A percentile compares a stretch with the other conserved stretches of the same genome.
These are phyloP conservation scores for Chenopodium quinoa DNA, from an alignment of 148 eudicot species.

Conservation along the genomic window DNA sequence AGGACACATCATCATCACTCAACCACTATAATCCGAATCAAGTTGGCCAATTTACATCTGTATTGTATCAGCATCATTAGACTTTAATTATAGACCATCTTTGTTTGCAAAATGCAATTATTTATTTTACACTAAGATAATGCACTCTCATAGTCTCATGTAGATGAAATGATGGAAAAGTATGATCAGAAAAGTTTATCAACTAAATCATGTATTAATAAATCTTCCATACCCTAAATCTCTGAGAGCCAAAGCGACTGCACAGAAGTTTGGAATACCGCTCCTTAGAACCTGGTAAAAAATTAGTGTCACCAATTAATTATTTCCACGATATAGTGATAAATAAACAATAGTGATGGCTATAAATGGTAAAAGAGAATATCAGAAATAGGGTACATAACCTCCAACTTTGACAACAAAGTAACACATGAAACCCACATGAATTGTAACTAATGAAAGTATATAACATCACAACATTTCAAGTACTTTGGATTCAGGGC, in stretches of 20 bases:
- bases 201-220: background rate
- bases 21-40: background rate
- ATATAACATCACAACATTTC: background rate
- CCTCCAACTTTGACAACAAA: background rate
- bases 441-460: background rate
- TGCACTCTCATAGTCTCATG: background rate
- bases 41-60: background rate
- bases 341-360: background rate
- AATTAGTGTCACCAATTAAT: background rate
- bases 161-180: background rate
- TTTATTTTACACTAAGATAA: background rate
- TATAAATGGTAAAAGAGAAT: background rate
- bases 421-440: background rate
- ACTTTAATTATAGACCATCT: background rate
- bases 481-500: background rate
- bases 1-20: background rate
- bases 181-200: background rate
- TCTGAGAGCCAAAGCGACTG: constrained; percentile 90
- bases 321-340: background rate
- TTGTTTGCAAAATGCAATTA: background rate
- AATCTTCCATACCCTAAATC: constrained; percentile 76
- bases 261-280: constrained; percentile 95
- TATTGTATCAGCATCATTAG: background rate
- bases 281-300: constrained; percentile 80
- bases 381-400: background rate